phyloP scores from a whole-genome alignment of 2,329 filamentous ascomycete species.

The Fusarium paranaense region DNA sequence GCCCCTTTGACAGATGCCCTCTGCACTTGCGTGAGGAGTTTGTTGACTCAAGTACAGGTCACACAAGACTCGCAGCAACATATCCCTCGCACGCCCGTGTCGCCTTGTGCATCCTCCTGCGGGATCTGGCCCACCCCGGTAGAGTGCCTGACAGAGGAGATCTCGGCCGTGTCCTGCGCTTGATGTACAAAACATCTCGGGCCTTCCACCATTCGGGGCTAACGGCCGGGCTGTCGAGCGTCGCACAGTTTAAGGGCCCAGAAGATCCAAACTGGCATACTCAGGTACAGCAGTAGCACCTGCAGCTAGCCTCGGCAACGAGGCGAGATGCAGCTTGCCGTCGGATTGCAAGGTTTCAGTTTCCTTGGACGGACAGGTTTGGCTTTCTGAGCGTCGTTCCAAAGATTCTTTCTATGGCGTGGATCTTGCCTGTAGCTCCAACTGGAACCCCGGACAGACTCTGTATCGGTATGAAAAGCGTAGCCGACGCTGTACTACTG shows the following conservation, averaged over 20 bases:
- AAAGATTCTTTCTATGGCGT: background rate
- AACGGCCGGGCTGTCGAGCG: conserved; percentile 16
- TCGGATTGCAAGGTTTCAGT: conserved; percentile 5
- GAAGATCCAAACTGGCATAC: conserved; percentile 7
- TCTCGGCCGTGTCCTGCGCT: conserved; percentile 14
- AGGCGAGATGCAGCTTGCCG: conserved; percentile 35
- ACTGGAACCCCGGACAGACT: background rate
- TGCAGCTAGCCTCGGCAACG: conserved; percentile 37
- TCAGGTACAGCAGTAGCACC: conserved; percentile 11
- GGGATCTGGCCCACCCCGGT: conserved; percentile 19
- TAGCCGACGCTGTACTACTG: background rate
- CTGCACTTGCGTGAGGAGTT: background rate
- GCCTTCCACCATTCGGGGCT: conserved; percentile 21
- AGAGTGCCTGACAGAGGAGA: conserved; percentile 9
- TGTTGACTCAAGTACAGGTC: background rate
- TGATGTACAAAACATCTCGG: conserved; percentile 12
- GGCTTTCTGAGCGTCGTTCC: background rate
- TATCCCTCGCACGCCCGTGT: conserved; percentile 3
- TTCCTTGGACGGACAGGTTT: background rate
- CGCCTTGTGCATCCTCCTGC: conserved; percentile 15
- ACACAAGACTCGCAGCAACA: background rate
- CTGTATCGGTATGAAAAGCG: background rate
- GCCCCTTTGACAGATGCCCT: background rate
- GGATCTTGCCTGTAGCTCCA: background rate
- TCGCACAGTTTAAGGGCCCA: conserved; percentile 10